A percentile compares a stretch with the other conserved stretches of the same genome.
phyloP scores from a whole-genome alignment of 495 filamentous ascomycete genomes.

The Stereocaulon alpinum region DNA sequence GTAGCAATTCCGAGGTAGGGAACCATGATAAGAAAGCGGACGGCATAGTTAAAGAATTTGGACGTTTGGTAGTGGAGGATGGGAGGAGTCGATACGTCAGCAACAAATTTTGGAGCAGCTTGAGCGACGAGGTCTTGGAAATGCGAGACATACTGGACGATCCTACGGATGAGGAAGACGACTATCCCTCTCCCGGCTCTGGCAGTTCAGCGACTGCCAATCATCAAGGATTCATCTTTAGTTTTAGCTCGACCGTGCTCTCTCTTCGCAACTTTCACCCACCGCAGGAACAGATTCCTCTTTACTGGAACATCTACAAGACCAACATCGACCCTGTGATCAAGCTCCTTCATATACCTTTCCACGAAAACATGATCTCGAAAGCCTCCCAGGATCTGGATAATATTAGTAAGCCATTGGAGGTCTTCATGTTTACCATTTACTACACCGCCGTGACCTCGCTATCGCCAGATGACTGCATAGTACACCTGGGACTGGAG shows the following conservation, averaged over 20 bases:
- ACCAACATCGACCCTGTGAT: conserved; percentile 46
- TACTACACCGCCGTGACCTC: conserved; percentile 34
- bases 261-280: conserved; percentile 43
- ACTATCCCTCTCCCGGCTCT: conserved; percentile 47
- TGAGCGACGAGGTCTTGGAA: conserved; percentile 79
- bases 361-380: conserved; percentile 27
- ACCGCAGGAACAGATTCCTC: conserved; percentile 48
- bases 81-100: conserved; percentile 74
- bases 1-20: conserved; percentile 4
- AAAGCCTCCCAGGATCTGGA: conserved; percentile 32
- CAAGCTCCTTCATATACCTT: conserved; percentile 38
- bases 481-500: conserved; percentile 20
- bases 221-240: conserved; percentile 61
- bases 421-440: conserved; percentile 36
- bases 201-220: conserved; percentile 34
- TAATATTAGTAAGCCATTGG: conserved; percentile 26
- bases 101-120: conserved; percentile 78
- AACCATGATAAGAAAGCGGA: conserved; percentile 24
- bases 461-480: conserved; percentile 25
- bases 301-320: conserved; percentile 58
- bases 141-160: conserved; percentile 60
- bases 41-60: conserved; percentile 57
- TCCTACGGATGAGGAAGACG: conserved; percentile 57
- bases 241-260: conserved; percentile 50
- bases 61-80: conserved; percentile 74